Base-by-base conservation (phyloP, 2,329 filamentous ascomycete species). In the Trichophyton simii region DNA sequence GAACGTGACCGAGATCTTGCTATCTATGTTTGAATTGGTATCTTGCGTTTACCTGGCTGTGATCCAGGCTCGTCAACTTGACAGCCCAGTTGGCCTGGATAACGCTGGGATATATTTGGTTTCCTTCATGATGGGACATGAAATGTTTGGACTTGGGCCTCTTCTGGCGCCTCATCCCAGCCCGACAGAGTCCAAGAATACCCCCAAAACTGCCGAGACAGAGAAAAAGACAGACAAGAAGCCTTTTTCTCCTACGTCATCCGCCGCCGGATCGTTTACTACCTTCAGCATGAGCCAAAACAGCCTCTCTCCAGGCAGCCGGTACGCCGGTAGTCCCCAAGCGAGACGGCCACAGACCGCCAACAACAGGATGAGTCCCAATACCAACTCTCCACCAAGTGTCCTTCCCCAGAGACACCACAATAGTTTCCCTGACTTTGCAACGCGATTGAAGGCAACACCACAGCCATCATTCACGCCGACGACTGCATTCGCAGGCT, bases 1-100 rank as follows among this genome's bases (percentile, higher is more conserved):
- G 73, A 74, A 71, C 61, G 71, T 71, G 3, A 70, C 71, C 65
- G 73, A 75, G 60, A 72, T 76, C 22, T 64, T 75, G 44, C 66
- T 75, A 15, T 73, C 72, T 44, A 64, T 75, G 44, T 69, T 71
- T 3, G 72, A 76, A 63, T 68, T 76, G 22, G 67, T 65, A n/a
- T 71, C 68, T n/a, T 72, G 72, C 44, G 67, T 74, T 57, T 72
- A 73, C 48, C 66, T 76, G 20, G 74, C 73, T 13, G 70, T 68
- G 6, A 67, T 73, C 63, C 66, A 73, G 8, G 69, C 73, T 3
- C 68, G 67, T 4, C 68, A 63, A 15, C 67, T 67, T 7, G 68
- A 67, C 41, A 68, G 71, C 38, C 66, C 70, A 31, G 68, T 71
- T 44, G 72, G 72, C 55, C 73, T 75, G 58, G 72, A 76, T 60